These are phyloP conservation scores for Populus alba DNA, from an alignment of 345 rosid species.

Conservation along the genomic window DNA sequence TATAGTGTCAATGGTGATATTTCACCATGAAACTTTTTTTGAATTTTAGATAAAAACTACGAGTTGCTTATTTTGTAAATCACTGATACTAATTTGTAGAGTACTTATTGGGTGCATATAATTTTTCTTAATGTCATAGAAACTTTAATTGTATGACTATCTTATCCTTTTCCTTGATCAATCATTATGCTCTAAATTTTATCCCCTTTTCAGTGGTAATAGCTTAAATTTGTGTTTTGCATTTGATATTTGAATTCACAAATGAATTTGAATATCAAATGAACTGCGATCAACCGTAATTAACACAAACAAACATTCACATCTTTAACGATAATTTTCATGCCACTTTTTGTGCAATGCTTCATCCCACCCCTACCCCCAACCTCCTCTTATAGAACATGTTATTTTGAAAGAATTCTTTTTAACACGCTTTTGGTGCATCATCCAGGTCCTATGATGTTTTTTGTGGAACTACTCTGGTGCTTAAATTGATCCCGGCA, in stretches of 20 bases:
- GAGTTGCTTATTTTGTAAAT: too few relatives aligned
- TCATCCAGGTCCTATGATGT: constrained; percentile 55
- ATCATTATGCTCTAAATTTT: neutral
- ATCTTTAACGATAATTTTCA: neutral
- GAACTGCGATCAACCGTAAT: neutral
- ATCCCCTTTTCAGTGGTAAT: neutral
- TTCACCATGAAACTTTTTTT: too few relatives aligned
- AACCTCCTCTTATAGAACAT: neutral
- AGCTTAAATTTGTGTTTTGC: neutral
- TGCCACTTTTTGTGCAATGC: neutral
- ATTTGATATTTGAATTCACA: neutral
- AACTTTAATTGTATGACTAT: neutral
- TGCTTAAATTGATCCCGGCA: constrained; percentile 60
- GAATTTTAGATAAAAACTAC: too few relatives aligned
- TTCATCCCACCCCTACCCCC: neutral
- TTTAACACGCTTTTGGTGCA: constrained; percentile 3
- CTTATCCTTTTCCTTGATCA: neutral
- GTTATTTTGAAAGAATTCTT: neutral
- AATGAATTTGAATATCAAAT: neutral
- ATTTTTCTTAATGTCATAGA: too few relatives aligned
- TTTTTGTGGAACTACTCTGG: constrained; percentile 47
- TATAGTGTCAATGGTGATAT: too few relatives aligned
- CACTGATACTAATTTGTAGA: too few relatives aligned
- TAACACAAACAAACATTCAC: neutral
- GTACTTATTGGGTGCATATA: too few relatives aligned